phyloP scores from a whole-genome alignment of 805 yeast species.

The Saccharomyces jurei region DNA sequence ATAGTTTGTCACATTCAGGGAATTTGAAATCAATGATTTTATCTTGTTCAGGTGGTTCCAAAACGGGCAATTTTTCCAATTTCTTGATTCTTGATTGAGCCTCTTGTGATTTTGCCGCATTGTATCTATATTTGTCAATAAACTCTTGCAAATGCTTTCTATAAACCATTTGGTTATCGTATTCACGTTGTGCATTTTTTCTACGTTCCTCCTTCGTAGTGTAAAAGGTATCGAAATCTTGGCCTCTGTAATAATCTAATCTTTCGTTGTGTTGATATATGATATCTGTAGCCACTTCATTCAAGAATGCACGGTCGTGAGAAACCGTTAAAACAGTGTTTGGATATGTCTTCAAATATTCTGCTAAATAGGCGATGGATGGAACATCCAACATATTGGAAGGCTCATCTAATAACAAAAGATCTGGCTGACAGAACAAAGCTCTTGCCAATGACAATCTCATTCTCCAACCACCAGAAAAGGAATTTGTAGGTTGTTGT shows the following conservation, averaged over 20 bases:
- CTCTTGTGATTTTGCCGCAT: constrained; percentile 95
- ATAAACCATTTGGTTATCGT: constrained; percentile 94
- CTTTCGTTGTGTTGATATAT: constrained; percentile 97
- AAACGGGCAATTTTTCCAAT: constrained; percentile 83
- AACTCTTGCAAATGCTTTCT: constrained; percentile 89
- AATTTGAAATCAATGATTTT: constrained; percentile 76
- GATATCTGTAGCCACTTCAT: constrained; percentile 97
- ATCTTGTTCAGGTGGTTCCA: constrained; percentile 93
- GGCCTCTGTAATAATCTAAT: constrained; percentile 88
- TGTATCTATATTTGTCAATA: constrained; percentile 93
- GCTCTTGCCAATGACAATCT: constrained; percentile 97
- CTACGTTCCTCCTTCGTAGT: constrained; percentile 91
- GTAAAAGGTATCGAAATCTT: constrained; percentile 88
- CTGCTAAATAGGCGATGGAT: constrained; percentile 86
- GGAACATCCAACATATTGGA: constrained; percentile 99
- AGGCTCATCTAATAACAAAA: constrained; percentile 92
- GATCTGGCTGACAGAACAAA: constrained; percentile 91
- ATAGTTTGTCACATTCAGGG: constrained; percentile 88
- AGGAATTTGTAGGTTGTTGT: constrained; percentile 71
- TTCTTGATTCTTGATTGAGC: constrained; percentile 98
- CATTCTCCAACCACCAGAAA: constrained; percentile 99
- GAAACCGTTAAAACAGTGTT: constrained; percentile 93
- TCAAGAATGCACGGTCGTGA: constrained; percentile 93
- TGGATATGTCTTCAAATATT: constrained; percentile 82
- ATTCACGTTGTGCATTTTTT: constrained; percentile 87